phyloP scores from a whole-genome alignment of 2,329 filamentous ascomycete species.

The Ceratocystis albifundus region DNA sequence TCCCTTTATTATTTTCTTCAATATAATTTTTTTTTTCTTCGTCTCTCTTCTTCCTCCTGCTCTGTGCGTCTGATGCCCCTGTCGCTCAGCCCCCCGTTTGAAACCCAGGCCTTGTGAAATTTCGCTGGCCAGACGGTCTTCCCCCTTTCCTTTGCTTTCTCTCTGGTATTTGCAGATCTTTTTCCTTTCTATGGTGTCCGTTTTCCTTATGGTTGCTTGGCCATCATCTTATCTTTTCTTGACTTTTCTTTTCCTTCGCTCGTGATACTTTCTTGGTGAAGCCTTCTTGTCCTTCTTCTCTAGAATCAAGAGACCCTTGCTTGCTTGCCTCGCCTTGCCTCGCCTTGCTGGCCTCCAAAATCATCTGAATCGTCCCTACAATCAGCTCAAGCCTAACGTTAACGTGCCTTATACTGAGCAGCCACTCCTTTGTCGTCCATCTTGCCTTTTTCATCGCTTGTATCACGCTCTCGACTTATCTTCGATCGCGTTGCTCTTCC shows the following conservation, averaged over 20 bases:
- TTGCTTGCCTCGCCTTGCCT: no score
- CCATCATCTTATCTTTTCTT: constrained; percentile 17
- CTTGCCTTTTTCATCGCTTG: background rate
- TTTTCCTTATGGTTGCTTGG: constrained; percentile 24
- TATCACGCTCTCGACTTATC: no score
- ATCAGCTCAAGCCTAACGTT: constrained; percentile 17
- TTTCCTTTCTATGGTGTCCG: constrained; percentile 8
- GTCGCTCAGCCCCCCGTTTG: constrained; percentile 22
- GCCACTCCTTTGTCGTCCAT: constrained; percentile 19
- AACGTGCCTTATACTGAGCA: constrained; percentile 10
- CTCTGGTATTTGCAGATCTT: constrained; percentile 12
- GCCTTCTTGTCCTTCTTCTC: constrained; percentile 19
- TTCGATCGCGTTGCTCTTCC: background rate
- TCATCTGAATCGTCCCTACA: background rate
- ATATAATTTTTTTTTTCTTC: background rate
- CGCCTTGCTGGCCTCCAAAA: background rate
- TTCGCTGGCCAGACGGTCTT: constrained; percentile 20
- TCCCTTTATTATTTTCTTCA: background rate
- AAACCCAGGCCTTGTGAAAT: constrained; percentile 17
- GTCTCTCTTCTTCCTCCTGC: constrained; percentile 17
- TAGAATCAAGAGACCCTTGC: constrained; percentile 13
- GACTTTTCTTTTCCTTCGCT: constrained; percentile 14
- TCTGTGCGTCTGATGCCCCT: constrained; percentile 9
- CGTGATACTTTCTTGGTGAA: background rate
- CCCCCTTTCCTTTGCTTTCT: constrained; percentile 24